phyloP scores from a whole-genome alignment of 2,329 filamentous ascomycete genomes.

The Xylaria sp. region DNA sequence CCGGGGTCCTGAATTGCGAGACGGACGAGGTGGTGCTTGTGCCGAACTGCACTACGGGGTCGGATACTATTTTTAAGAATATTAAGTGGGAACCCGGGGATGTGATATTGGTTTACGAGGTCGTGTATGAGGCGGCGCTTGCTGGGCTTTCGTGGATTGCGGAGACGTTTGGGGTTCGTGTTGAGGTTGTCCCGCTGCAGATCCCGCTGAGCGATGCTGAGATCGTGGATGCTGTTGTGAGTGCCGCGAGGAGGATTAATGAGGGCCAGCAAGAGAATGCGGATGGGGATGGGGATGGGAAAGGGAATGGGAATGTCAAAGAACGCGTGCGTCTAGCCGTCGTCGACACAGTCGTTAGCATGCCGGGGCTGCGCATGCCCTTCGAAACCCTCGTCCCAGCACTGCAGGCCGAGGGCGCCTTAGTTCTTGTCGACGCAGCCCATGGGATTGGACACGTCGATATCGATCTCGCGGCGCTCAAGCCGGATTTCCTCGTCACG shows the following conservation, averaged over 20 bases:
- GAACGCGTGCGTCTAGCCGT: conserved; percentile 67
- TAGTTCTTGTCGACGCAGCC: conserved; percentile 73
- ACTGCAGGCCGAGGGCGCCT: conserved; percentile 65
- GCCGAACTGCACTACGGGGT: conserved; percentile 72
- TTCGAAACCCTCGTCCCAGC: conserved; percentile 65
- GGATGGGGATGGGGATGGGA: neutral
- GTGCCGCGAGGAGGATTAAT: conserved; percentile 52
- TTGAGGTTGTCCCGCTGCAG: conserved; percentile 60
- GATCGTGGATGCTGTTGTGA: conserved; percentile 64
- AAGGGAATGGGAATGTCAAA: neutral
- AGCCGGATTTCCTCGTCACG: conserved; percentile 74
- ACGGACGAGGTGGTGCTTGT: conserved; percentile 63
- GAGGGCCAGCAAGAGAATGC: no score
- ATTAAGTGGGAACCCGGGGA: conserved; percentile 66
- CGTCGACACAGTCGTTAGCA: conserved; percentile 72
- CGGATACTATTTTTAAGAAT: conserved; percentile 72
- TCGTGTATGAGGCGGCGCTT: conserved; percentile 71
- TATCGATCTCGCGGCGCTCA: conserved; percentile 65
- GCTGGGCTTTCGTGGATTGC: conserved; percentile 67
- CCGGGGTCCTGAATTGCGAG: conserved; percentile 37
- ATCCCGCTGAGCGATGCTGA: conserved; percentile 67
- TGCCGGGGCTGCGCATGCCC: conserved; percentile 72
- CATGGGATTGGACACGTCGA: conserved; percentile 73
- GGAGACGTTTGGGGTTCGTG: conserved; percentile 59
- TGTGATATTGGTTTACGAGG: conserved; percentile 70